A percentile compares a stretch with the other conserved stretches of the same genome.
phyloP scores from a whole-genome alignment of 345 rosid species.

The Salix caprea region DNA sequence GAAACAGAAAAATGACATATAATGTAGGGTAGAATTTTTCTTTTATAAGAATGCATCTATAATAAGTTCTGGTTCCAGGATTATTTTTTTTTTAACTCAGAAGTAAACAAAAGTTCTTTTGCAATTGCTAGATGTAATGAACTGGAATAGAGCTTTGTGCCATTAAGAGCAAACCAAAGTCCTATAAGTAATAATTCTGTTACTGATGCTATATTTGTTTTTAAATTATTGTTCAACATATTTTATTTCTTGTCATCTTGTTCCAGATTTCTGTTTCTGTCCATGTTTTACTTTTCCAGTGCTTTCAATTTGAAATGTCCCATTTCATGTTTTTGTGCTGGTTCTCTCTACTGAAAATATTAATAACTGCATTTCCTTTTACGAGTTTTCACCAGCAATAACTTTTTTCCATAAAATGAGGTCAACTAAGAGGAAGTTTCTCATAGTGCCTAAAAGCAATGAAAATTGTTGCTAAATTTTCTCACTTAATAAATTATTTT shows the following conservation, averaged over 20 bases:
- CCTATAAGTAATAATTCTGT: neutral
- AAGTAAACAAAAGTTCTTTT: neutral
- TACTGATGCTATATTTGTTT: neutral
- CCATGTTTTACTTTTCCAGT: neutral
- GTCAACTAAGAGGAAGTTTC: neutral
- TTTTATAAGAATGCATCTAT: neutral
- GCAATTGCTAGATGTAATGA: neutral
- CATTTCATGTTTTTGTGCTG: neutral
- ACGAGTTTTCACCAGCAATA: neutral
- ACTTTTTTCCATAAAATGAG: neutral
- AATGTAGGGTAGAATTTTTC: neutral
- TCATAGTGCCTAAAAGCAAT: neutral
- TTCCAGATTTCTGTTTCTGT: neutral
- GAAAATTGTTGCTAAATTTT: slow-evolving; percentile 4
- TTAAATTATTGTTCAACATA: neutral
- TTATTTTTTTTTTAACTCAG: neutral
- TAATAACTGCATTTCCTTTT: neutral
- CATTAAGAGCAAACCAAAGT: neutral
- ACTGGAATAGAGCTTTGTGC: neutral
- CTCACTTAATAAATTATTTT: slow-evolving; percentile 28
- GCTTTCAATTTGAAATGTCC: neutral
- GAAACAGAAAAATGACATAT: neutral
- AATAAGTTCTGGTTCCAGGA: neutral
- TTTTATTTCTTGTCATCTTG: neutral
- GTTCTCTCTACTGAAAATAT: neutral